These are phyloP conservation scores for Colletotrichum cereale DNA, from an alignment of 2,329 filamentous ascomycete genomes.

Conservation along the genomic window DNA sequence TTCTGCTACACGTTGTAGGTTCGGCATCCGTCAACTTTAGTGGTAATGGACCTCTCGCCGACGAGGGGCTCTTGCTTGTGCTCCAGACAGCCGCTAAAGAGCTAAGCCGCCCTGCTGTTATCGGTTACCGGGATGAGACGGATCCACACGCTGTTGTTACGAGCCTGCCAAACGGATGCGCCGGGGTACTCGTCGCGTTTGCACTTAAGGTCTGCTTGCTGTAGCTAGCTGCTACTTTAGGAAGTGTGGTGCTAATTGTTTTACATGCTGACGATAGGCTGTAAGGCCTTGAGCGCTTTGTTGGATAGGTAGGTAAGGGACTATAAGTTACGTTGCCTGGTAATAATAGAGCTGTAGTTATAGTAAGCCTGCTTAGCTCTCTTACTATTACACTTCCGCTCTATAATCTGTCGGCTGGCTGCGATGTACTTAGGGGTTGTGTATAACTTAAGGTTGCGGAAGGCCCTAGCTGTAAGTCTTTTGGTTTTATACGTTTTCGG, in stretches of 20 bases:
- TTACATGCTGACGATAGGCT: neutral
- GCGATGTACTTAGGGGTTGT: neutral
- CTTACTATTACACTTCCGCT: constrained; percentile 30
- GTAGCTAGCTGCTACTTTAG: neutral
- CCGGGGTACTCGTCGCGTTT: neutral
- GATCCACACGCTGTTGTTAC: constrained; percentile 18
- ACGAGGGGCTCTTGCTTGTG: neutral
- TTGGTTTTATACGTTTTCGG: constrained; percentile 8
- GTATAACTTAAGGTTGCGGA: neutral
- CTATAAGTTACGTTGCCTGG: neutral
- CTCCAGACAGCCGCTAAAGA: constrained; percentile 21
- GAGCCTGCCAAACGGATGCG: neutral
- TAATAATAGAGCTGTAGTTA: constrained; percentile 43
- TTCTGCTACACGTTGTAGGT: neutral
- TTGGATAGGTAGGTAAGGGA: neutral
- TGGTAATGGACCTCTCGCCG: neutral
- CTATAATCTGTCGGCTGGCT: neutral
- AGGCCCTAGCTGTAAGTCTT: neutral
- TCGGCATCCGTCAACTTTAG: neutral
- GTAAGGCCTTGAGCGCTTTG: neutral
- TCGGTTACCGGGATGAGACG: constrained; percentile 20
- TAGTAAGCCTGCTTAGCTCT: constrained; percentile 43
- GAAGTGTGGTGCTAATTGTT: neutral
- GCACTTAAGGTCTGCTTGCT: neutral
- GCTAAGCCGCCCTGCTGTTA: constrained; percentile 21